Base-by-base conservation (phyloP, 2,329 filamentous ascomycete genomes). In the Dothideomycetes sp. region DNA sequence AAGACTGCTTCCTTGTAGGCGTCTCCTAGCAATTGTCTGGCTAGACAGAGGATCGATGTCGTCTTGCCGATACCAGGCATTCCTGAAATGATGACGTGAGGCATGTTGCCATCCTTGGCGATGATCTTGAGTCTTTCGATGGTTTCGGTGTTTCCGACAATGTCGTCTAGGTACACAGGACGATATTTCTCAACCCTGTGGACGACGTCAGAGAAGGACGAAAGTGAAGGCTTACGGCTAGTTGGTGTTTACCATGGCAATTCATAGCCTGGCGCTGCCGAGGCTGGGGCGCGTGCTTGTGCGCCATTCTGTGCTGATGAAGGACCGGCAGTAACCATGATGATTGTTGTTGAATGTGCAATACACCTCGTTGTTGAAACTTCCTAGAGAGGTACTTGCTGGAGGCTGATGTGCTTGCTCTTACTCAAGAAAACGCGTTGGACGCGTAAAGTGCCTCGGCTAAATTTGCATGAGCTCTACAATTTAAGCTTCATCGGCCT, bases 51-150 rank as follows among this genome's bases (percentile, higher is more conserved):
- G 42, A 98, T 81, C 42, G 87, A 94, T 1, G 91, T 96, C 4
- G 91, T 98, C 70, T 98, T 98, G 63, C 91, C 91, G 56, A 96
- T 98, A 57, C 91, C 91, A 15, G 91, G 91, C 87, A 94, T 96
- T 45, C 91, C 91, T n/a, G 86, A 94, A 56, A 98, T 96, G 64
- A 98, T 96, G 56, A 98, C 78, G 65, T 98, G 91, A 2, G 91
- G 91, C 88, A 98, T 95, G 65, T 98, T 98, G 53, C 91, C 91
- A 67, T 96, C 91, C 63, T 88, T 91, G 33, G 91, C 88, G 53
- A 98, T 96, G 56, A 98, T 96, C 61, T 96, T 96, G 54, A 98
- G 70, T 41, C 91, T 83, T 63, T 96, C 89, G 54, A 98, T 87
- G 1, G 91, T 98, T 62, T 98, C 91, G 15, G 85, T 94, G 64